These are phyloP conservation scores for Cutaneotrichosporon arboriforme DNA, from an alignment of 1,284 basidiomycete genomes.

Conservation along the genomic window DNA sequence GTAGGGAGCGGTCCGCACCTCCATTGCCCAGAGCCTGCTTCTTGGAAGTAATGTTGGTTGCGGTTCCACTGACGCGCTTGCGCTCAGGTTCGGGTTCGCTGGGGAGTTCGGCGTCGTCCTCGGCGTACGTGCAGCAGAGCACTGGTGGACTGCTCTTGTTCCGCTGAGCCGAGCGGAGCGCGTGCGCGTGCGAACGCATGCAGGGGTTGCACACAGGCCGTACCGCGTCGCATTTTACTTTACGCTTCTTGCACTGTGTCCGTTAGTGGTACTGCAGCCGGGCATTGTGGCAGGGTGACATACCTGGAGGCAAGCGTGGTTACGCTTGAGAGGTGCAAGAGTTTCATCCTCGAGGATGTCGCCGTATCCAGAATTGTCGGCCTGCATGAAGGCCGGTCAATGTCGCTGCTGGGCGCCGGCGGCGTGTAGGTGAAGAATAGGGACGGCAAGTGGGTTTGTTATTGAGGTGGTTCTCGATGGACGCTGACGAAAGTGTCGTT, in stretches of 20 bases:
- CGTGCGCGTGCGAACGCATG: conserved; percentile 42
- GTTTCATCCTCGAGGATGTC: conserved; percentile 39
- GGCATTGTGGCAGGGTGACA: neutral
- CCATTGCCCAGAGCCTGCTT: conserved; percentile 8
- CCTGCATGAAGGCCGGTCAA: no score
- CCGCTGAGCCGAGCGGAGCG: conserved; percentile 36
- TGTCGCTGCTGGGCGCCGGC: no score
- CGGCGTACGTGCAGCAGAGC: conserved; percentile 34
- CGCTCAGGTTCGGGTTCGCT: conserved; percentile 9
- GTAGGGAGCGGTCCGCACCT: conserved; percentile 5
- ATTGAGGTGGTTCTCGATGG: no score
- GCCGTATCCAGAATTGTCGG: conserved; percentile 11
- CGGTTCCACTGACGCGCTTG: conserved; percentile 3
- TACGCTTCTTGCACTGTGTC: conserved; percentile 42
- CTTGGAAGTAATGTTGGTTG: conserved; percentile 1
- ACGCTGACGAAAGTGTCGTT: no score
- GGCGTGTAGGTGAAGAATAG: neutral
- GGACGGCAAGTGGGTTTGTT: neutral
- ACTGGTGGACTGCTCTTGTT: conserved; percentile 29
- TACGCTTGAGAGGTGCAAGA: conserved; percentile 41
- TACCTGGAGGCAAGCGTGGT: conserved; percentile 40
- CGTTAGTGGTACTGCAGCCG: neutral
- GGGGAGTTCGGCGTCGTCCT: conserved; percentile 7
- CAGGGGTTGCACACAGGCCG: conserved; percentile 40
- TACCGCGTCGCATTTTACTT: conserved; percentile 43